Conservation (phyloP, 306 rosid genomes). For the Senna siamea region DNA sequence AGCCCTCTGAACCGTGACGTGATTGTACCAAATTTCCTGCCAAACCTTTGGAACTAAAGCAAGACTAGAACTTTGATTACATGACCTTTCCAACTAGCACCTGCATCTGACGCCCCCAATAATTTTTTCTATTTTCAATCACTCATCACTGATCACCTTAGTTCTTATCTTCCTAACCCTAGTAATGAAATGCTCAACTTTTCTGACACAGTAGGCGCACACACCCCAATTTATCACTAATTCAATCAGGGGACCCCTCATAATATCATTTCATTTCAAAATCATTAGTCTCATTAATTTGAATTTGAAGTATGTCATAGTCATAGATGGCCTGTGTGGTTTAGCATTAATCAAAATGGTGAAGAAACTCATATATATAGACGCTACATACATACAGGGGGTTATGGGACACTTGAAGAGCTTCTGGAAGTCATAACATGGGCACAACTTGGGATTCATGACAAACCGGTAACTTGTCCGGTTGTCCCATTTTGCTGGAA, state of each 20-base stretch:
- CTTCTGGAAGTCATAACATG: constrained; percentile 97
- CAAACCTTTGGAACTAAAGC: constrained; percentile 44
- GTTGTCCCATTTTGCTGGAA: constrained; percentile 26
- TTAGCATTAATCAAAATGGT: no score
- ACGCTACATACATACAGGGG: constrained; percentile 73
- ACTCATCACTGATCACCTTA: constrained; percentile 36
- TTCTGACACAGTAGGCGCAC: constrained; percentile 38
- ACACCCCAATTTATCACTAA: constrained; percentile 42
- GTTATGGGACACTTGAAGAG: constrained; percentile 97
- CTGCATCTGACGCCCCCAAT: constrained; percentile 55
- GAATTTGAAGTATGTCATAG: no score
- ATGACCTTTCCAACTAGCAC: constrained; percentile 53
- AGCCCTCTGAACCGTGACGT: constrained; percentile 38
- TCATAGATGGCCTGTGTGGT: no score
- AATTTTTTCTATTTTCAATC: constrained; percentile 41
- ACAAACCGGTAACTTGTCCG: constrained; percentile 72
- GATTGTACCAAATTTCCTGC: constrained; percentile 41
- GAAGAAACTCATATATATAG: background rate
- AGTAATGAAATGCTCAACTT: constrained; percentile 38
- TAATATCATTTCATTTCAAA: constrained; percentile 28
- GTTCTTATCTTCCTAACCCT: constrained; percentile 42
- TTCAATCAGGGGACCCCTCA: constrained; percentile 36
- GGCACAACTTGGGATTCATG: constrained; percentile 99
- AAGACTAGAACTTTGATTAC: constrained; percentile 42
- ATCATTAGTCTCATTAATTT: background rate